Percentiles rank a stretch among this genome's conserved stretches.
These are phyloP conservation scores for Diatrype stigma DNA, from an alignment of 2,329 filamentous ascomycete genomes.

Conservation along the genomic window DNA sequence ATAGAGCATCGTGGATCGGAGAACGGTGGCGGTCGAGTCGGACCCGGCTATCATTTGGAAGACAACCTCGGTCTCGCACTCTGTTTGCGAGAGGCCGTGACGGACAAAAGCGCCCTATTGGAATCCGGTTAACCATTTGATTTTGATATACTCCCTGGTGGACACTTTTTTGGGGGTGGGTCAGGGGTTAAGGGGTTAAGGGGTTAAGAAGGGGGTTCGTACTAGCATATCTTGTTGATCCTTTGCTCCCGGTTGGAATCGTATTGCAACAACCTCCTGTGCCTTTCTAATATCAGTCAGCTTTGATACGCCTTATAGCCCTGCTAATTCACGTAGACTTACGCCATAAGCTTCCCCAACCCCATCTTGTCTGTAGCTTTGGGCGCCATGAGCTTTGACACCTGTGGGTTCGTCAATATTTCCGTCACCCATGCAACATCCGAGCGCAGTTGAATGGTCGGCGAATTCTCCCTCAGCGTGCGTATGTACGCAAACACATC, in stretches of 20 bases:
- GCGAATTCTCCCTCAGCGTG: slow-evolving; percentile 9
- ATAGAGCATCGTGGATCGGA: slow-evolving; percentile 44
- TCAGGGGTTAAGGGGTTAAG: no score
- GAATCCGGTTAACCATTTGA: neutral
- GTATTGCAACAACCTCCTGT: slow-evolving; percentile 8
- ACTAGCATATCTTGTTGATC: slow-evolving; percentile 17
- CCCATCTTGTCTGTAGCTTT: slow-evolving; percentile 17
- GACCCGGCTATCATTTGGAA: slow-evolving; percentile 30
- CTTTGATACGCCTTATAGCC: neutral
- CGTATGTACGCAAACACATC: slow-evolving; percentile 21
- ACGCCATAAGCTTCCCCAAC: slow-evolving; percentile 18
- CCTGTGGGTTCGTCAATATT: slow-evolving; percentile 14
- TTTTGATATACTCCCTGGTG: no score
- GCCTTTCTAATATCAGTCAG: slow-evolving; percentile 8
- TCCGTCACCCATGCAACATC: slow-evolving; percentile 20
- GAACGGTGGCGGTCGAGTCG: slow-evolving; percentile 45
- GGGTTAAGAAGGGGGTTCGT: slow-evolving; percentile 1
- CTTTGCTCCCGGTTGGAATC: slow-evolving; percentile 7
- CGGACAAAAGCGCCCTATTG: slow-evolving; percentile 25
- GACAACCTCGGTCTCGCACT: slow-evolving; percentile 24
- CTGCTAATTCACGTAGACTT: neutral
- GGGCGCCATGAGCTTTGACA: slow-evolving; percentile 17
- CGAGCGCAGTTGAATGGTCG: slow-evolving; percentile 10
- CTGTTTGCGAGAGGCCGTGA: slow-evolving; percentile 21
- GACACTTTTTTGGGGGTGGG: no score